phyloP scores from a whole-genome alignment of 2,329 filamentous ascomycete genomes.

The Fusarium bactridioides region DNA sequence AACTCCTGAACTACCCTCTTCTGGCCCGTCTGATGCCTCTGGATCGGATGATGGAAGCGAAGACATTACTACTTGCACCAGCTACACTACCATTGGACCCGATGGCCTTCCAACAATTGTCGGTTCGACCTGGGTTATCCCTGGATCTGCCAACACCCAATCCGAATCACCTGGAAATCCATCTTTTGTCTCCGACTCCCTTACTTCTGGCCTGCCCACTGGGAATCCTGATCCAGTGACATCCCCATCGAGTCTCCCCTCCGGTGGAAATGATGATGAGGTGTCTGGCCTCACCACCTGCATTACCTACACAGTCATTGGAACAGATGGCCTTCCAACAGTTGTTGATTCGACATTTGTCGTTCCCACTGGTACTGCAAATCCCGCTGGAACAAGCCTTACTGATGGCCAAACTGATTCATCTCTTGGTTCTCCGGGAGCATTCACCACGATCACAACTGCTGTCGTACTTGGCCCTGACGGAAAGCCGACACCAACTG shows the following conservation, averaged over 20 bases:
- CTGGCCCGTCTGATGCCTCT: slow-evolving; percentile 1
- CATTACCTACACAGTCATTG: slow-evolving; percentile 42
- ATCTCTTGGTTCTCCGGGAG: slow-evolving; percentile 14
- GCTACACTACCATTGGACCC: slow-evolving; percentile 34
- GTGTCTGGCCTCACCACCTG: slow-evolving; percentile 40
- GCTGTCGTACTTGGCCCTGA: slow-evolving; percentile 44
- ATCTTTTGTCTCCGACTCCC: slow-evolving; percentile 29
- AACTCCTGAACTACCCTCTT: slow-evolving; percentile 3
- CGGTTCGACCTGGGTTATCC: slow-evolving; percentile 45
- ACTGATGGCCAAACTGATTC: slow-evolving; percentile 14
- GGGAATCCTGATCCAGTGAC: slow-evolving; percentile 36
- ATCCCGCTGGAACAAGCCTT: slow-evolving; percentile 30
- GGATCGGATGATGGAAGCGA: slow-evolving; percentile 11
- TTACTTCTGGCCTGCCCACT: slow-evolving; percentile 36
- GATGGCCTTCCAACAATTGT: slow-evolving; percentile 42
- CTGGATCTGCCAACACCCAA: slow-evolving; percentile 33
- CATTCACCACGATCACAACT: slow-evolving; percentile 44
- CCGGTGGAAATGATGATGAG: neutral
- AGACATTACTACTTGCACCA: slow-evolving; percentile 36
- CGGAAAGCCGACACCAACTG: slow-evolving; percentile 44
- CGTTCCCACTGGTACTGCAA: slow-evolving; percentile 32
- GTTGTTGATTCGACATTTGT: slow-evolving; percentile 44
- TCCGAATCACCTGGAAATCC: slow-evolving; percentile 26
- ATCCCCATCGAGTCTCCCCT: slow-evolving; percentile 5
- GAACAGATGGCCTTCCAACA: slow-evolving; percentile 42